Evolutionary conservation across 176 grass and related monocot genomes (phyloP).

Genomic region (Zoysia pacifica): DNA sequence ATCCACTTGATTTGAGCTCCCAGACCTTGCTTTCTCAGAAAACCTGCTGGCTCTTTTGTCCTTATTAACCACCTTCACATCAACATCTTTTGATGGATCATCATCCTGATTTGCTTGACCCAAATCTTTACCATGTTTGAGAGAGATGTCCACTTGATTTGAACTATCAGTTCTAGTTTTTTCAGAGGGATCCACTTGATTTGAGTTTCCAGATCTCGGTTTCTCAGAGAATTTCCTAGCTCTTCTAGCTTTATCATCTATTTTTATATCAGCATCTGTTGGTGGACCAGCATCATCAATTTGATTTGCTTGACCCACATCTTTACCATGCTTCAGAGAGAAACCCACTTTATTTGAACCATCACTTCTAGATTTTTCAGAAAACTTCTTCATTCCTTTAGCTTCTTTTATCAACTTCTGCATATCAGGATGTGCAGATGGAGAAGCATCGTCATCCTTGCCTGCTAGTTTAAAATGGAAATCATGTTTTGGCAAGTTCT

Average conservation of each 20-base stretch:
- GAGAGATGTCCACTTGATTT: slow-evolving; percentile 33
- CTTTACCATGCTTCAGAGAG: slow-evolving; percentile 16
- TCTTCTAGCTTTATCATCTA: slow-evolving; percentile 37
- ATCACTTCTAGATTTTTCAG: slow-evolving; percentile 44
- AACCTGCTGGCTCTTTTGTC: slow-evolving; percentile 45
- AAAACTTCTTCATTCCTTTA: slow-evolving; percentile 51
- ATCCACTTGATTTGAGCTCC: slow-evolving; percentile 41
- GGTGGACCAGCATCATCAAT: slow-evolving; percentile 25
- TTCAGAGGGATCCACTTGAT: slow-evolving; percentile 49
- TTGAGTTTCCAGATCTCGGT: slow-evolving; percentile 39
- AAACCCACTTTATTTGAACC: slow-evolving; percentile 41
- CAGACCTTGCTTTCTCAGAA: slow-evolving; percentile 49
- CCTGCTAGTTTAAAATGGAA: slow-evolving; percentile 13
- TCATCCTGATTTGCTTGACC: slow-evolving; percentile 23
- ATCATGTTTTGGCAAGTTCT: slow-evolving; percentile 29
- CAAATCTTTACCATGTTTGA: slow-evolving; percentile 8
- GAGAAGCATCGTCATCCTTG: slow-evolving; percentile 33
- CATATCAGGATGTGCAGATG: slow-evolving; percentile 31
- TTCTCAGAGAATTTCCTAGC: slow-evolving; percentile 54
- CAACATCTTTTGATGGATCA: slow-evolving; percentile 37
- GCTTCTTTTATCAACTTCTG: slow-evolving; percentile 53
- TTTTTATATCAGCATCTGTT: slow-evolving; percentile 46
- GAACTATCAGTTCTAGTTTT: slow-evolving; percentile 40
- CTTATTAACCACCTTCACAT: slow-evolving; percentile 43
- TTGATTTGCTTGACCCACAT: slow-evolving; percentile 20